Evolutionary conservation across 2,329 filamentous ascomycete species (phyloP).

Genomic region (Scedosporium aurantiacum): DNA sequence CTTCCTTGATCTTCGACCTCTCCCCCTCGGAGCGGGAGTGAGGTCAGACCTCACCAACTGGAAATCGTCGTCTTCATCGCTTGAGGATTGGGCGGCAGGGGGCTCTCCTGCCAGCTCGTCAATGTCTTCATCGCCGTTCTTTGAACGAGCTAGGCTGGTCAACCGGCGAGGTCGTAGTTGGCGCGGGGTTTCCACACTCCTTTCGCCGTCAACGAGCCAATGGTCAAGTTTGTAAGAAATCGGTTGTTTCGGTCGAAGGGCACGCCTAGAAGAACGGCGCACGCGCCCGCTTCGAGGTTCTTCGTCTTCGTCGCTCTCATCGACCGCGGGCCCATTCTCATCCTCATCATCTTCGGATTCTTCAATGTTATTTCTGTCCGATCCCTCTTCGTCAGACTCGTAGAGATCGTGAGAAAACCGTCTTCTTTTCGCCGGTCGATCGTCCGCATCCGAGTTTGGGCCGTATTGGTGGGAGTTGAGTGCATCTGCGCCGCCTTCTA

Average conservation of each 20-base stretch:
- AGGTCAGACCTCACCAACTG: conserved; percentile 27
- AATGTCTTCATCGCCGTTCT: conserved; percentile 11
- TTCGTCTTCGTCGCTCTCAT: not conserved
- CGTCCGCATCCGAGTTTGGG: not conserved
- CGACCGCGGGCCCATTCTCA: conserved; percentile 4
- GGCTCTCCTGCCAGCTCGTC: conserved; percentile 22
- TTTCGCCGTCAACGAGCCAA: not conserved
- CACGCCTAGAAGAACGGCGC: not conserved
- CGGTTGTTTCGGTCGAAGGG: conserved; percentile 2
- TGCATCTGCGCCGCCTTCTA: conserved; percentile 21
- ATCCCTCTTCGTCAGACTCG: not conserved
- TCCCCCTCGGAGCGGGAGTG: not conserved
- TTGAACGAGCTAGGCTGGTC: conserved; percentile 7
- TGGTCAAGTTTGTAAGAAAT: not conserved
- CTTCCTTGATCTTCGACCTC: not conserved
- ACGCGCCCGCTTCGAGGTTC: conserved; percentile 2
- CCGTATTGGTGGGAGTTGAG: conserved; percentile 13
- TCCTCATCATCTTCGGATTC: conserved; percentile 17
- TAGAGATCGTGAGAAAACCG: not conserved
- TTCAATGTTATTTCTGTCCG: conserved; percentile 8
- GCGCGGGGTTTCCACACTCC: not conserved
- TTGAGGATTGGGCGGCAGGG: conserved; percentile 14
- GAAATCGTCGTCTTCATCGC: conserved; percentile 24
- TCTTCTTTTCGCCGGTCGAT: not conserved
- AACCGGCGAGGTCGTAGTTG: conserved; percentile 17